Conservation (phyloP, 768 basidiomycete genomes). For the Boletales sp. region DNA sequence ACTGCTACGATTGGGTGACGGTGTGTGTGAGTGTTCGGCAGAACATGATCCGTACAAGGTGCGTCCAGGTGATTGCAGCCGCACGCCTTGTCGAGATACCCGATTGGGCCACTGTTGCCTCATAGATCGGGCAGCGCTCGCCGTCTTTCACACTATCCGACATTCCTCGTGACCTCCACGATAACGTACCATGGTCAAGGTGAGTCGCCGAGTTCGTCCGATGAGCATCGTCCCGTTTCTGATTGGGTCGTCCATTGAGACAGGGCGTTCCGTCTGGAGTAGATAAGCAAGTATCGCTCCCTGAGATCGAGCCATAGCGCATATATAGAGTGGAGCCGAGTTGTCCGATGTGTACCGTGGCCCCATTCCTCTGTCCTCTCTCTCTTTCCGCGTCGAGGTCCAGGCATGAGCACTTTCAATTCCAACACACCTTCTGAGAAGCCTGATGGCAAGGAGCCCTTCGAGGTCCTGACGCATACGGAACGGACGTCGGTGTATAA, state of each 20-base stretch:
- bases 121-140: background rate
- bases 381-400: background rate
- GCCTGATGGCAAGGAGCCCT: background rate
- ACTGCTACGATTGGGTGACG: background rate
- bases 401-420: background rate
- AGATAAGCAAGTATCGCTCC: no score
- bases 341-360: background rate
- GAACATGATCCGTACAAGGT: background rate
- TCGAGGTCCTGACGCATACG: background rate
- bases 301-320: no score
- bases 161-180: background rate
- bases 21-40: background rate
- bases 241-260: background rate
- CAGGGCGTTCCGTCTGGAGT: no score
- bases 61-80: background rate
- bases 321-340: background rate
- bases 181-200: background rate
- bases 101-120: background rate
- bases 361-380: background rate
- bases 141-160: background rate
- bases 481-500: constrained; percentile 25
- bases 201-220: background rate
- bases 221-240: background rate
- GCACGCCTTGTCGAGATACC: background rate
- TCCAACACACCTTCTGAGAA: background rate